Evolutionary conservation across 306 rosid genomes (phyloP).

Genomic region (Citrullus colocynthis): DNA sequence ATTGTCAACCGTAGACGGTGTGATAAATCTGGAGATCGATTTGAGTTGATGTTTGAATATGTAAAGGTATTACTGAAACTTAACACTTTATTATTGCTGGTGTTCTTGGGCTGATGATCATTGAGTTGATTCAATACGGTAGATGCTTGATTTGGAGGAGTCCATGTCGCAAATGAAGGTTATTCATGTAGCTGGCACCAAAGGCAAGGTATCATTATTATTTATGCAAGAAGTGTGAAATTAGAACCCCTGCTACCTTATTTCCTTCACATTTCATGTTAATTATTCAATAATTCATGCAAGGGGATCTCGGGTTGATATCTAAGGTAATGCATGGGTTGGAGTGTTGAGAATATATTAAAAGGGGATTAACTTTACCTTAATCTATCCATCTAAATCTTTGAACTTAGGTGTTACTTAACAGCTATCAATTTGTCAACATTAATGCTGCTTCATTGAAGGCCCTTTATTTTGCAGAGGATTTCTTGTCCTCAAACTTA

Average conservation of each 20-base stretch:
- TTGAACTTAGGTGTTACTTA: neutral
- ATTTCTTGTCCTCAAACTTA: neutral
- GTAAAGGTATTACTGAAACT: slow-evolving; percentile 36
- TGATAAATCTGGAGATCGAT: slow-evolving; percentile 68
- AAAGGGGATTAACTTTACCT: neutral
- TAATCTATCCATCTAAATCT: neutral
- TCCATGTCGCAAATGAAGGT: slow-evolving; percentile 65
- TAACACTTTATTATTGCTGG: neutral
- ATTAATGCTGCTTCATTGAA: neutral
- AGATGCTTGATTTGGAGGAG: slow-evolving; percentile 91
- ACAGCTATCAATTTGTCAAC: neutral
- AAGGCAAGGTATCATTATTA: slow-evolving; percentile 65
- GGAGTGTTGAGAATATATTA: neutral
- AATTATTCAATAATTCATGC: neutral
- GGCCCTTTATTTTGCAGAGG: neutral
- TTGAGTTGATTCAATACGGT: neutral
- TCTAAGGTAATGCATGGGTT: neutral
- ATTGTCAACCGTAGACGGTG: slow-evolving; percentile 74
- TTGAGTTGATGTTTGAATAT: slow-evolving; percentile 49
- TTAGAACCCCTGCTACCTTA: neutral
- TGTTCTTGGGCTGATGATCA: neutral
- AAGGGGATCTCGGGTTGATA: neutral
- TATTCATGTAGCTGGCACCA: slow-evolving; percentile 95
- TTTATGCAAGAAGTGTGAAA: neutral
- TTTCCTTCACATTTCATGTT: neutral